These are phyloP conservation scores for Crithidia brevicula DNA, from an alignment of 208 protist species.

Conservation along the genomic window DNA sequence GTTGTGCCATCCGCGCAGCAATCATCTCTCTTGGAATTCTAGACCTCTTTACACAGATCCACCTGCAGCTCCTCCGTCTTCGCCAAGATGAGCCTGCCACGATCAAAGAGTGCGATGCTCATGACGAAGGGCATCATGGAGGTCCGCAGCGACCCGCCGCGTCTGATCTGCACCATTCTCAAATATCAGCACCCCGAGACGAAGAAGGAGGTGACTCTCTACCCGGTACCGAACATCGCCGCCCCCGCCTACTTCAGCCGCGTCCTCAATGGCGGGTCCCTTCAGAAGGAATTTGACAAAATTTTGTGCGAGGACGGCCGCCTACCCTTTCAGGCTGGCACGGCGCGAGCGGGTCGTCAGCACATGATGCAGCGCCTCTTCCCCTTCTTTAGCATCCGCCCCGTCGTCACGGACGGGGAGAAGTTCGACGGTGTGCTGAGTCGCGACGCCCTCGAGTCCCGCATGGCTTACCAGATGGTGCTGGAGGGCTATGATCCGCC, in stretches of 20 bases:
- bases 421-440: constrained; percentile 81
- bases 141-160: constrained; percentile 66
- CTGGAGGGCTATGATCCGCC: constrained; percentile 71
- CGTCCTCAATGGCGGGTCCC: constrained; percentile 40
- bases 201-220: constrained; percentile 79
- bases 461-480: constrained; percentile 89
- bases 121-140: constrained; percentile 90
- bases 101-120: constrained; percentile 65
- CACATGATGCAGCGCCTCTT: constrained; percentile 49
- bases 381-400: constrained; percentile 73
- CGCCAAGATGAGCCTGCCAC: background rate
- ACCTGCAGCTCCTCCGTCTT: background rate
- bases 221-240: constrained; percentile 79
- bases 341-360: constrained; percentile 42
- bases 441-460: constrained; percentile 79
- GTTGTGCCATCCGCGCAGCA: too few relatives aligned
- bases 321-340: constrained; percentile 69
- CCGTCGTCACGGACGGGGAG: constrained; percentile 50
- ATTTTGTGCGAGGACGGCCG: constrained; percentile 87
- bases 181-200: constrained; percentile 71
- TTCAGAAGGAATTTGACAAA: constrained; percentile 59
- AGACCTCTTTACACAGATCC: too few relatives aligned
- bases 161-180: constrained; percentile 70
- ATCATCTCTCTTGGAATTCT: too few relatives aligned
- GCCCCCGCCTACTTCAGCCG: constrained; percentile 68